Evolutionary conservation across 2,329 filamentous ascomycete species (phyloP), one percentile per base, ranked within the genome.

Genomic region (Pseudogymnoascus sp.): DNA sequence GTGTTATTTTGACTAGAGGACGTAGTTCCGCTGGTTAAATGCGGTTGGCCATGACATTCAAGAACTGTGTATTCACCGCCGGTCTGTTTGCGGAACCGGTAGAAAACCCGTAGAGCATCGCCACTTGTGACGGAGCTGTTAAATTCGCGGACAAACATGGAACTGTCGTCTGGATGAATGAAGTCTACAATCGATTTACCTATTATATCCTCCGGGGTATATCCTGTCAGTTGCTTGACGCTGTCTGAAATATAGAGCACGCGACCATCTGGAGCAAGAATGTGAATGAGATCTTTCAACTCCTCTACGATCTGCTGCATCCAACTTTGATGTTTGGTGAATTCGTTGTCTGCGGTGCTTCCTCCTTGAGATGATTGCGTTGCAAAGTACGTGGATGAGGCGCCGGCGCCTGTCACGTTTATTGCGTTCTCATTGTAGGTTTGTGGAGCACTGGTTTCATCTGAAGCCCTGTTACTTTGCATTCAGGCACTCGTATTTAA

Each of bases 1-100:
- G 85, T 81, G 67, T 87, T 87, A 68, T 83, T 81, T 1, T 84
- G 82, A 65, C 85, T 86, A 26, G 84, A 84, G 11, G 83, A 80
- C 66, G 84, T 84, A 65, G 82, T 82, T 67, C 90, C 86, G 18
- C 83, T 85, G 37, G 88, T 88, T 66, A 96, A 87, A 77, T 97
- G 93, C 11, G 92, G 90, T 73, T 97, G 93, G 60, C 93, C 93
- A 69, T 93, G 87, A n/a, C 90, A 87, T 77, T 97, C 93, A 72
- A 97, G 91, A 63, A 97, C 90, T 67, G 82, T 81, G 73, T 88
- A 96, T 1, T 80, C 81, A 72, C 96, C 90, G 72, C 95, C 90
- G 70, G 82, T 81, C 68, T 86, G 85, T 75, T 86, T 90, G 72
- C 82, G 83, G 73, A 97, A 86, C 60, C 93, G 87, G 74, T 96